Evolutionary conservation across 108 stramenopile genomes (phyloP).

Genomic region (Skeletonema costatum): DNA sequence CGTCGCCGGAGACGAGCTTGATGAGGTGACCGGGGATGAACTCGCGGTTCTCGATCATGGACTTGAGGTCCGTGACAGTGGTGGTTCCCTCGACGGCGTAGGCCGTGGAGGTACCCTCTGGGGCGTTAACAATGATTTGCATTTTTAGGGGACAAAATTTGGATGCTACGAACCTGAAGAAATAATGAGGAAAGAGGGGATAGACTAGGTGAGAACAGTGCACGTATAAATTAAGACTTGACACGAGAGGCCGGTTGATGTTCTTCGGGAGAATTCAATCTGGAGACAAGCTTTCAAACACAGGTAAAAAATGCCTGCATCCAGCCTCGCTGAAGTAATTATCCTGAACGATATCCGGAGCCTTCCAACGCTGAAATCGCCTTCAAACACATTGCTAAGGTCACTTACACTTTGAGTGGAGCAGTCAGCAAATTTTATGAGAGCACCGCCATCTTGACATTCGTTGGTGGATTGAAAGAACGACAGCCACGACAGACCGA

Average conservation of each 20-base stretch:
- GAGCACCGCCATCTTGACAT: not conserved
- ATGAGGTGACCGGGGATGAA: conserved; percentile 84
- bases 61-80: conserved; percentile 85
- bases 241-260: not conserved
- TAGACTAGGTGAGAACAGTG: not conserved
- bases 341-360: not conserved
- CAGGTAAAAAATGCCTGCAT: not conserved
- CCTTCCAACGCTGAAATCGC: not conserved
- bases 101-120: conserved; percentile 59
- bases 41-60: conserved; percentile 88
- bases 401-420: conserved; percentile 8
- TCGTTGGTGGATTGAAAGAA: no score
- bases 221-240: not conserved
- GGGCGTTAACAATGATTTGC: conserved; percentile 78
- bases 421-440: conserved; percentile 14
- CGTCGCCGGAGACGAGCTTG: conserved; percentile 72
- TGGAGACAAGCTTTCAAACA: not conserved
- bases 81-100: conserved; percentile 82
- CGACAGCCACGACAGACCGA: not conserved
- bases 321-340: not conserved
- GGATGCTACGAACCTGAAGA: conserved; percentile 77
- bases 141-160: conserved; percentile 49
- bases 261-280: not conserved
- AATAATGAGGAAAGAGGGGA: conserved; percentile 1
- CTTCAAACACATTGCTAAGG: not conserved